Evolutionary conservation across 1,284 basidiomycete genomes (phyloP).

Genomic region (Ceratobasidium sp.): DNA sequence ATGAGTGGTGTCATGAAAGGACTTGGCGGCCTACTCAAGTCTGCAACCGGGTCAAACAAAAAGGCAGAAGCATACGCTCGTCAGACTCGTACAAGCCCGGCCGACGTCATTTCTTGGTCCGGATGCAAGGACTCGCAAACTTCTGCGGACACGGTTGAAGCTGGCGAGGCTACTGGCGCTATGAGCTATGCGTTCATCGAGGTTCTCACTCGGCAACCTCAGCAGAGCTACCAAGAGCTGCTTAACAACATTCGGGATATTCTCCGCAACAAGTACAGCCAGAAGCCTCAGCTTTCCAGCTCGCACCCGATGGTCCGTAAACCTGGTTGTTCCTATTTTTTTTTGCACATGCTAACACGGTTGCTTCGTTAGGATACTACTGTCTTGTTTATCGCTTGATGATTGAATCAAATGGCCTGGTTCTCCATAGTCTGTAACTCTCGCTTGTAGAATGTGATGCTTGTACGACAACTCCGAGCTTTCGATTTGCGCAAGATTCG

Average conservation of each 20-base stretch:
- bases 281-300: constrained; percentile 87
- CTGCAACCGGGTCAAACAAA: constrained; percentile 58
- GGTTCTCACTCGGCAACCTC: constrained; percentile 71
- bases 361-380: constrained; percentile 47
- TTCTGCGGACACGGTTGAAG: constrained; percentile 88
- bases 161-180: constrained; percentile 86
- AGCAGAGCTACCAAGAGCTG: constrained; percentile 86
- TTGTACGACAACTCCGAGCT: not conserved
- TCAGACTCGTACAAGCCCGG: constrained; percentile 82
- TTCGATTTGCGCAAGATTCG: not conserved
- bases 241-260: constrained; percentile 76
- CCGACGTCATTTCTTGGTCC: constrained; percentile 86
- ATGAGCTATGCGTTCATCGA: constrained; percentile 87
- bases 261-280: constrained; percentile 77
- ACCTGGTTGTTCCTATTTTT: not conserved
- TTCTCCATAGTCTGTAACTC: constrained; percentile 18
- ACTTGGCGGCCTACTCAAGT: constrained; percentile 58
- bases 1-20: constrained; percentile 75
- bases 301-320: constrained; percentile 80
- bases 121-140: constrained; percentile 96
- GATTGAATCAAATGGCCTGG: constrained; percentile 11
- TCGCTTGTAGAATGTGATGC: constrained; percentile 19
- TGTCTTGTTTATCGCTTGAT: constrained; percentile 51
- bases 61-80: constrained; percentile 72
- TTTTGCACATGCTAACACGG: not conserved